phyloP scores from a whole-genome alignment of 1,284 basidiomycete genomes.

The Melampsora americana region DNA sequence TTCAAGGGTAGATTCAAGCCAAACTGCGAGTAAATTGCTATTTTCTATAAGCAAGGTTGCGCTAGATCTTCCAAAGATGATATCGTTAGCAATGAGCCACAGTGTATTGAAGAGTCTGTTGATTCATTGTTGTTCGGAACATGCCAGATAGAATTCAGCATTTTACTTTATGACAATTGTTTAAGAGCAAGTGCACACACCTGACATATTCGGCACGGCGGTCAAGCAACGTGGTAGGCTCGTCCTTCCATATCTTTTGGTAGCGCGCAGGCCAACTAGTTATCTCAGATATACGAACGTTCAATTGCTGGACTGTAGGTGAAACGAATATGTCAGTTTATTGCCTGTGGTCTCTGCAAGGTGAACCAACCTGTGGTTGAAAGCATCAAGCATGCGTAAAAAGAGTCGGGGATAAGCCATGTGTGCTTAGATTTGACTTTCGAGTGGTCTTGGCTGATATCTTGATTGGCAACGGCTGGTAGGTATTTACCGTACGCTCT shows the following conservation, averaged over 20 bases:
- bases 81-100: slow-evolving; percentile 86
- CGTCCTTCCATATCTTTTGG: slow-evolving; percentile 46
- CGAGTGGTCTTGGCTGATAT: not conserved
- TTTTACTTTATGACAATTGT: not conserved
- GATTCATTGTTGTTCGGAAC: slow-evolving; percentile 17
- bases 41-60: slow-evolving; percentile 70
- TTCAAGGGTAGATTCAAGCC: slow-evolving; percentile 46
- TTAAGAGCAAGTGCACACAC: slow-evolving; percentile 54
- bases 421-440: not conserved
- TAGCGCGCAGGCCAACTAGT: slow-evolving; percentile 54
- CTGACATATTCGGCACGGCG: slow-evolving; percentile 57
- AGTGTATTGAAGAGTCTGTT: slow-evolving; percentile 80
- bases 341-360: not conserved
- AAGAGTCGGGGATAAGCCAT: slow-evolving; percentile 6
- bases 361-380: not conserved
- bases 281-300: slow-evolving; percentile 54
- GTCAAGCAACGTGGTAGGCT: slow-evolving; percentile 45
- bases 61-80: slow-evolving; percentile 72
- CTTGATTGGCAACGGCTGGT: not conserved
- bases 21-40: slow-evolving; percentile 43
- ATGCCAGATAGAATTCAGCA: slow-evolving; percentile 43
- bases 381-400: slow-evolving; percentile 14
- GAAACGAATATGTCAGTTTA: not conserved
- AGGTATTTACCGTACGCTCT: not conserved
- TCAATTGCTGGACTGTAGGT: slow-evolving; percentile 54